Conservation (phyloP, 495 filamentous ascomycete genomes). For the Pseudoneurospora amorphoporcata region DNA sequence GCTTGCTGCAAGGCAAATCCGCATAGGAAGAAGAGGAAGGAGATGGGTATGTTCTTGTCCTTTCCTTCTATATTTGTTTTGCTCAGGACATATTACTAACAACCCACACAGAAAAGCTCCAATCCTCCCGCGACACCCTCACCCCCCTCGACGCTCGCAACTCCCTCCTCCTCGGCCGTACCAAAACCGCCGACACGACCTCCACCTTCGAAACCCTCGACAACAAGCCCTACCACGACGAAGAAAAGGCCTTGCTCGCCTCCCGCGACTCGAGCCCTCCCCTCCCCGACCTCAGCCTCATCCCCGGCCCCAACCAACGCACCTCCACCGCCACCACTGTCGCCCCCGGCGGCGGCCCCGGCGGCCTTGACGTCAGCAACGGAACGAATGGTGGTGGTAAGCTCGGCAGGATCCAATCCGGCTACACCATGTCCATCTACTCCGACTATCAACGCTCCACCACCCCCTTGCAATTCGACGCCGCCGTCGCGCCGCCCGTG, state of each 20-base stretch:
- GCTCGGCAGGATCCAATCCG: background rate
- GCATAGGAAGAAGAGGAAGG: conserved; percentile 72
- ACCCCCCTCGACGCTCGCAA: conserved; percentile 87
- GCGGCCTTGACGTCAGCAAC: background rate
- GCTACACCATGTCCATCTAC: background rate
- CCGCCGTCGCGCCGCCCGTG: background rate
- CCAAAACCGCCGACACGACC: conserved; percentile 14
- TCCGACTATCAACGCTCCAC: background rate
- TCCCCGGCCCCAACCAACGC: background rate
- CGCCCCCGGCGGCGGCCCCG: background rate
- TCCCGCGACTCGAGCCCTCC: background rate
- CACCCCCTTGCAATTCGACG: background rate
- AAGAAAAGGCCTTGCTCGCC: conserved; percentile 8
- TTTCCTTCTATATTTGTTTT: background rate
- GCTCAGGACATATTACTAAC: conserved; percentile 4
- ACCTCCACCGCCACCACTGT: background rate
- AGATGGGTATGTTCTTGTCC: conserved; percentile 54
- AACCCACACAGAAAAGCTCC: conserved; percentile 56
- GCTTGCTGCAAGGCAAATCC: conserved; percentile 79
- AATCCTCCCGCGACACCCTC: conserved; percentile 72
- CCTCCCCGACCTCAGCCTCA: background rate
- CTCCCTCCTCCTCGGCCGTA: conserved; percentile 60
- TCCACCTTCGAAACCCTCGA: conserved; percentile 26
- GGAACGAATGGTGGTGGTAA: background rate
- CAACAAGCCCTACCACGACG: conserved; percentile 14